A percentile compares a stretch with the other conserved stretches of the same genome.
These are phyloP conservation scores for Nematocida sp. DNA, from an alignment of 371 early-diverging fungal genomes.

Conservation along the genomic window DNA sequence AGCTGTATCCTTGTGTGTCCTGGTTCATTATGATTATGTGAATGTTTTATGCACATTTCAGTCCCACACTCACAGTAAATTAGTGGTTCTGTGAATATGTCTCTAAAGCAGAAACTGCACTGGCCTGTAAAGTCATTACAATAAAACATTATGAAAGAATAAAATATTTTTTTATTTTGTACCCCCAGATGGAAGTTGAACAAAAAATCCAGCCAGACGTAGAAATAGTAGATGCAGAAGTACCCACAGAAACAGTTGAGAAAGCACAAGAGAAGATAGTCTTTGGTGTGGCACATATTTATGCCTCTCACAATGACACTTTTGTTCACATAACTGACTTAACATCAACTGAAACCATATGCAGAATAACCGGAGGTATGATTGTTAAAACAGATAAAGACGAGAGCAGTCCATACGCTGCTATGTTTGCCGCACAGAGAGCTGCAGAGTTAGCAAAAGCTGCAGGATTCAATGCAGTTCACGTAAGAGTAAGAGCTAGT, in stretches of 20 bases:
- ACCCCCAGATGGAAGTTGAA: conserved; percentile 54
- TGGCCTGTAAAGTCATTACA: conserved; percentile 47
- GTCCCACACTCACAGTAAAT: conserved; percentile 31
- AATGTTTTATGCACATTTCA: conserved; percentile 10
- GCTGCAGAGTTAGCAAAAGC: conserved; percentile 96
- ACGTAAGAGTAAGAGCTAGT: conserved; percentile 98
- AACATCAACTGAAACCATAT: conserved; percentile 97
- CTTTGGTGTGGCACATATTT: conserved; percentile 97
- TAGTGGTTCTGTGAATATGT: not conserved
- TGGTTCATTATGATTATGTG: conserved; percentile 2
- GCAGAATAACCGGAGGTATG: conserved; percentile 99
- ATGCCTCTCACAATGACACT: conserved; percentile 98
- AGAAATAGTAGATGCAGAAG: conserved; percentile 12
- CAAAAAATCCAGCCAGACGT: conserved; percentile 24
- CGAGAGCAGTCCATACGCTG: conserved; percentile 99
- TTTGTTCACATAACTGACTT: conserved; percentile 98
- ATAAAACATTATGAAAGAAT: conserved; percentile 30
- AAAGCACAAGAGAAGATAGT: conserved; percentile 51
- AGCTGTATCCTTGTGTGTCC: conserved; percentile 8
- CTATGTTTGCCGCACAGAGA: conserved; percentile 99
- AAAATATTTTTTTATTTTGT: conserved; percentile 53
- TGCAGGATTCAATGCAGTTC: conserved; percentile 96
- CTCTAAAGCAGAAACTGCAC: conserved; percentile 44
- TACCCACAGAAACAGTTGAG: not conserved
- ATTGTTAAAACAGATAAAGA: conserved; percentile 99